These are phyloP conservation scores for Yarrowia sp. DNA, from an alignment of 805 yeast genomes.

Conservation along the genomic window DNA sequence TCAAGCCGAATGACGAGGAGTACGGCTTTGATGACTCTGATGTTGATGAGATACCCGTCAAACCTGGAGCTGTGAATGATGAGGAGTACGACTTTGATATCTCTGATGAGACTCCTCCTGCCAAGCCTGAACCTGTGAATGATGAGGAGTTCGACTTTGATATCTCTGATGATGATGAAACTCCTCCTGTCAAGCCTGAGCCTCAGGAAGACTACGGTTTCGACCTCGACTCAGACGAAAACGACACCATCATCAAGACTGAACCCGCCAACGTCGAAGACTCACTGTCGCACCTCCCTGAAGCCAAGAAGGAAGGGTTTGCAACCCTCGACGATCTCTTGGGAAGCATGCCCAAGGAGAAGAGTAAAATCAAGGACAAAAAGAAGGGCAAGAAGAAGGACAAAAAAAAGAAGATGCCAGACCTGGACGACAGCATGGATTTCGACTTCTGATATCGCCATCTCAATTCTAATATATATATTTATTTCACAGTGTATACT, in stretches of 20 bases:
- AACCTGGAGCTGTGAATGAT: background rate
- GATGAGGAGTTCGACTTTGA: constrained; percentile 1
- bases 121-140: no score
- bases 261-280: no score
- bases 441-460: constrained; percentile 1
- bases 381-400: background rate
- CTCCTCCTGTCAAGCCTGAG: background rate
- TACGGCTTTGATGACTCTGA: background rate
- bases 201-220: background rate
- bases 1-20: background rate
- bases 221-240: background rate
- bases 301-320: background rate
- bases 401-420: background rate
- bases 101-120: background rate
- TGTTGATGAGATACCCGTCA: background rate
- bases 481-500: background rate
- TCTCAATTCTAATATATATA: no score
- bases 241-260: no score
- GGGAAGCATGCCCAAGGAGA: constrained; percentile 3
- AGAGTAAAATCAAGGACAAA: background rate
- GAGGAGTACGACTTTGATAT: background rate
- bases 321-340: constrained; percentile 3
- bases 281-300: background rate
- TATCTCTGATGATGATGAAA: background rate
- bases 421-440: background rate